Conservation (phyloP, 164 flowering plant genomes). For the Protea cynaroides region DNA sequence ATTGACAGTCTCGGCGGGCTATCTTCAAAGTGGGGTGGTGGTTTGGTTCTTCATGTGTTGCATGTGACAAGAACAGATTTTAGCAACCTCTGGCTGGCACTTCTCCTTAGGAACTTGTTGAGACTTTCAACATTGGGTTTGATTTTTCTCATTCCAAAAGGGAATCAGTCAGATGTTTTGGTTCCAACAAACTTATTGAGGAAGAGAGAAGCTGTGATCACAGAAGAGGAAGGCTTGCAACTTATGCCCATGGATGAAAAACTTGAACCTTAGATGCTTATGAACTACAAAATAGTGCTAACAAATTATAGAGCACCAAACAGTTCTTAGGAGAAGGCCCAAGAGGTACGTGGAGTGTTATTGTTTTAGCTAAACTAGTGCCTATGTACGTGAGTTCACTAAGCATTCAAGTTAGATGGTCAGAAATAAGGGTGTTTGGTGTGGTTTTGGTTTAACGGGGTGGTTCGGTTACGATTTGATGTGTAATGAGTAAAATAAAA, state of each 20-base stretch:
- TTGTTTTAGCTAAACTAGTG: no score
- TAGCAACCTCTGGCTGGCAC: constrained; percentile 50
- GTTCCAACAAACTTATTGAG: constrained; percentile 28
- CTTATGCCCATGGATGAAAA: constrained; percentile 35
- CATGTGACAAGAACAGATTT: constrained; percentile 65
- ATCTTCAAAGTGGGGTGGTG: constrained; percentile 54
- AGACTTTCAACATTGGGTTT: constrained; percentile 44
- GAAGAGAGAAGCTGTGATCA: not conserved
- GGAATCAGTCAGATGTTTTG: constrained; percentile 31
- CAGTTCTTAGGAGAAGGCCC: no score
- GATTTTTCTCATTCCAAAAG: constrained; percentile 58
- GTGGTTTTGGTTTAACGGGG: no score
- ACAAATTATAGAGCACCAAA: no score
- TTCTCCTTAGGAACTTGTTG: constrained; percentile 40
- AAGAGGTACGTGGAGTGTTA: no score
- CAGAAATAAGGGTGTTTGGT: no score
- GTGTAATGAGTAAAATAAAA: no score
- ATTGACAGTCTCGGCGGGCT: constrained; percentile 62
- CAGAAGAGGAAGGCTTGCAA: constrained; percentile 31
- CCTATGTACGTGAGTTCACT: no score
- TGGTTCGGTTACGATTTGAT: no score
- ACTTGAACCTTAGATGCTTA: not conserved
- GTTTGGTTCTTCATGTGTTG: constrained; percentile 48
- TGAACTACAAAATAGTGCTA: no score
- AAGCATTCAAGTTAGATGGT: no score